Conservation (phyloP, 1,284 basidiomycete species). For the Takashimella koratensis region DNA sequence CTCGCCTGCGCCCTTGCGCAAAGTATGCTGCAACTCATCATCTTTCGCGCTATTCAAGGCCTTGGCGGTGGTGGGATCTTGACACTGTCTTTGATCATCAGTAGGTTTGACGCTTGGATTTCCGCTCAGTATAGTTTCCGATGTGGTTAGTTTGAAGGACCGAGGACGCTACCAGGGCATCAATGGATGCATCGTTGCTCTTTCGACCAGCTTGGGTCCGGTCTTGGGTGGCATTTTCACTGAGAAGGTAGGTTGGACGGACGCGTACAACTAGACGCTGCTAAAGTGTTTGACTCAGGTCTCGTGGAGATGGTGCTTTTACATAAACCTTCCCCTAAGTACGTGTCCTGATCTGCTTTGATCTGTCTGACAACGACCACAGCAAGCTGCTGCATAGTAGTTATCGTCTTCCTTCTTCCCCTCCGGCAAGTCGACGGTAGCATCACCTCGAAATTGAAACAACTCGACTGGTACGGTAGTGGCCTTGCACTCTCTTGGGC, state of each 20-base stretch:
- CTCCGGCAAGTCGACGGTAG: slow-evolving; percentile 62
- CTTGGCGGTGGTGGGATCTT: slow-evolving; percentile 33
- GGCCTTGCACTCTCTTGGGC: slow-evolving; percentile 58
- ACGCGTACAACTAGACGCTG: no score
- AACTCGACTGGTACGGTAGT: slow-evolving; percentile 62
- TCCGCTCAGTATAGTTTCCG: slow-evolving; percentile 19
- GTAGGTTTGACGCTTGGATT: neutral
- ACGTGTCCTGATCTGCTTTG: no score
- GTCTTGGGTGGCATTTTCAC: slow-evolving; percentile 43
- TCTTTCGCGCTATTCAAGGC: slow-evolving; percentile 54
- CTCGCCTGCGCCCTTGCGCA: slow-evolving; percentile 56
- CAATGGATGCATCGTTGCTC: slow-evolving; percentile 33
- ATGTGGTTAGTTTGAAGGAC: slow-evolving; percentile 40
- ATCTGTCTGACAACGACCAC: no score
- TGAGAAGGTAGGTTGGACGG: slow-evolving; percentile 27
- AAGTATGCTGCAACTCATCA: slow-evolving; percentile 63
- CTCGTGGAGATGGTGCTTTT: slow-evolving; percentile 53
- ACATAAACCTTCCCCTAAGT: slow-evolving; percentile 65
- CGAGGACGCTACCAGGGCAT: slow-evolving; percentile 47
- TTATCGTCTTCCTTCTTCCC: slow-evolving; percentile 60
- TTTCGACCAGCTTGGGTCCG: slow-evolving; percentile 41
- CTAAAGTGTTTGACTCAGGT: no score
- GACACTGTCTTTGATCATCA: slow-evolving; percentile 28
- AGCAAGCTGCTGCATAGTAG: slow-evolving; percentile 58
- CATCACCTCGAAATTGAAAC: slow-evolving; percentile 58